Percentiles rank a stretch among this genome's conserved stretches.
Evolutionary conservation across 495 filamentous ascomycete species (phyloP).

Genomic region (Penicillium goetzii): DNA sequence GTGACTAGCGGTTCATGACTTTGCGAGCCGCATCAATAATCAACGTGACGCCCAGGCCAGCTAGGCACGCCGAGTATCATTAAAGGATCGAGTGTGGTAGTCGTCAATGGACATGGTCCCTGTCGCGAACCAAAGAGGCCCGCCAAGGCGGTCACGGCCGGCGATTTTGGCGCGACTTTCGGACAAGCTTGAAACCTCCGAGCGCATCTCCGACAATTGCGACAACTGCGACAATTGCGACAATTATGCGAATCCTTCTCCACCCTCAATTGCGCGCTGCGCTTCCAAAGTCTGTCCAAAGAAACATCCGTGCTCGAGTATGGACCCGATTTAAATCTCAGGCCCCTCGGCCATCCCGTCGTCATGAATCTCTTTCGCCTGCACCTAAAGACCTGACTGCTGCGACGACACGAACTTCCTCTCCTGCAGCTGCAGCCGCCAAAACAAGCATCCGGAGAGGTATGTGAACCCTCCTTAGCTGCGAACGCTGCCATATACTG

Average conservation of each 20-base stretch:
- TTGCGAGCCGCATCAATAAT: background rate
- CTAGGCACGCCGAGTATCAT: constrained; percentile 8
- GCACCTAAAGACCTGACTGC: constrained; percentile 29
- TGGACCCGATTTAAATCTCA: constrained; percentile 41
- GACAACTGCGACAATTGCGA: constrained; percentile 4
- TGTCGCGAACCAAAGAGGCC: constrained; percentile 20
- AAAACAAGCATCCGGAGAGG: constrained; percentile 39
- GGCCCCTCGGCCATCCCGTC: constrained; percentile 29
- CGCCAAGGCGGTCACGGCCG: constrained; percentile 25
- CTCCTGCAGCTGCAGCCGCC: constrained; percentile 27
- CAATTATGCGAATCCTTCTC: constrained; percentile 41
- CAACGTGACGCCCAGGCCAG: constrained; percentile 15
- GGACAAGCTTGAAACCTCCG: constrained; percentile 16
- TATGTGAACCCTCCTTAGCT: constrained; percentile 11
- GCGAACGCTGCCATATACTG: background rate
- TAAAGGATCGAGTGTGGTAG: background rate
- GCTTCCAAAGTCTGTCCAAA: constrained; percentile 32
- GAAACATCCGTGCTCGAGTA: constrained; percentile 33
- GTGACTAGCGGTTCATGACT: constrained; percentile 24
- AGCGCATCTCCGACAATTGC: constrained; percentile 4
- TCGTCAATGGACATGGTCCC: background rate
- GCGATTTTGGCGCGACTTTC: constrained; percentile 12
- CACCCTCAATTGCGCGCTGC: constrained; percentile 40
- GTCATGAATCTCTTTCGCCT: constrained; percentile 25
- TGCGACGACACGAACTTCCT: constrained; percentile 17